phyloP scores from a whole-genome alignment of 1,284 basidiomycete species.

The Heterobasidion parviporum region DNA sequence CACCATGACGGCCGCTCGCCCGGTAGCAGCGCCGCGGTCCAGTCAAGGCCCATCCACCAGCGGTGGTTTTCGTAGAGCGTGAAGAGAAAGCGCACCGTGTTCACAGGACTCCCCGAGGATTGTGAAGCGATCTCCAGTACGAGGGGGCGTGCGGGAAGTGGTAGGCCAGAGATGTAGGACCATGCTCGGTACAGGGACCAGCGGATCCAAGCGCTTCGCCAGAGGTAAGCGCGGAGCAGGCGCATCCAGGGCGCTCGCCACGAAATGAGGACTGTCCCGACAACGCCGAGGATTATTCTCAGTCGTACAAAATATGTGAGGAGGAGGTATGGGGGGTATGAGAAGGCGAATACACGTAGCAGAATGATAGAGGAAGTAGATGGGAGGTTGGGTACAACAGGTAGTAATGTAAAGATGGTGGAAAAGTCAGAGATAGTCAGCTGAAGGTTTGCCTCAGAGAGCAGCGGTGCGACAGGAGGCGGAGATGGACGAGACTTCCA shows the following conservation, averaged over 20 bases:
- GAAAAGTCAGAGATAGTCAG: slow-evolving; percentile 46
- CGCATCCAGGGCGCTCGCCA: slow-evolving; percentile 60
- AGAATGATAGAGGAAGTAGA: slow-evolving; percentile 24
- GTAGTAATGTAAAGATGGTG: slow-evolving; percentile 44
- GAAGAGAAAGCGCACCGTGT: slow-evolving; percentile 67
- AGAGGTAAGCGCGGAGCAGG: slow-evolving; percentile 44
- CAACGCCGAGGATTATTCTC: slow-evolving; percentile 48
- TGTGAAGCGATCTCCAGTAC: slow-evolving; percentile 17
- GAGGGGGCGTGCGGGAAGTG: slow-evolving; percentile 15
- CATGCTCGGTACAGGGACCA: slow-evolving; percentile 43
- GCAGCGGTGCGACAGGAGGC: slow-evolving; percentile 24
- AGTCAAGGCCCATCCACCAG: slow-evolving; percentile 90
- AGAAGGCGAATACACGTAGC: slow-evolving; percentile 36
- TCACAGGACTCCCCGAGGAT: not conserved
- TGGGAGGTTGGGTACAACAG: slow-evolving; percentile 18
- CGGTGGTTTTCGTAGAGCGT: slow-evolving; percentile 91
- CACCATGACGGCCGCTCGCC: slow-evolving; percentile 90
- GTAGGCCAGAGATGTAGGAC: slow-evolving; percentile 43
- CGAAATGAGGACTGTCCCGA: slow-evolving; percentile 50
- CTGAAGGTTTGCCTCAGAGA: slow-evolving; percentile 59
- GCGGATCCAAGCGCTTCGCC: slow-evolving; percentile 60
- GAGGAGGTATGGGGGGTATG: slow-evolving; percentile 54
- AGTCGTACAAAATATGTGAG: slow-evolving; percentile 49
- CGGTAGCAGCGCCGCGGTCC: slow-evolving; percentile 88
- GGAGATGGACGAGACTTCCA: slow-evolving; percentile 17